phyloP scores from a whole-genome alignment of 352 stramenopile species.

The Phytophthora macrochlamydospora region DNA sequence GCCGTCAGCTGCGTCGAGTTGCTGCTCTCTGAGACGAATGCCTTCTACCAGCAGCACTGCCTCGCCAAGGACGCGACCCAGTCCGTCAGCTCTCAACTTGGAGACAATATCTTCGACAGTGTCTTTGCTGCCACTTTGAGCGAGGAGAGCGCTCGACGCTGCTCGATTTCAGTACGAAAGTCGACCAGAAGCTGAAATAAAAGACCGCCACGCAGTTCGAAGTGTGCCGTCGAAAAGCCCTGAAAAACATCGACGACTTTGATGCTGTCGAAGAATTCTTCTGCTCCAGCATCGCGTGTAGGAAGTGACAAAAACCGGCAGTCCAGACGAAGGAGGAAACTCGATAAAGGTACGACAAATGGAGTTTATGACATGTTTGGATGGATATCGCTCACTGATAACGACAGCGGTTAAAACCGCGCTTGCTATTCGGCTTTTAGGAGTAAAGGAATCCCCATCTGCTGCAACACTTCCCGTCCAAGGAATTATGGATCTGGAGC shows the following conservation, averaged over 20 bases:
- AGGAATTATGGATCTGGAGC: background rate
- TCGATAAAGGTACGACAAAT: slow-evolving; percentile 14
- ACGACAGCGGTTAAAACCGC: background rate
- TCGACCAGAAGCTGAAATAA: slow-evolving; percentile 25
- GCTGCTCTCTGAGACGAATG: slow-evolving; percentile 64
- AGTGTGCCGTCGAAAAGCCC: slow-evolving; percentile 44
- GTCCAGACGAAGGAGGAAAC: slow-evolving; percentile 11
- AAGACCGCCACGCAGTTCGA: slow-evolving; percentile 56
- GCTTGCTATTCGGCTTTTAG: slow-evolving; percentile 1
- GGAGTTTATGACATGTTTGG: background rate
- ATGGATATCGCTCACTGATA: background rate
- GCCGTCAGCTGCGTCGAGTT: slow-evolving; percentile 53
- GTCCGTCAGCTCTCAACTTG: slow-evolving; percentile 28
- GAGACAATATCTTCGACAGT: slow-evolving; percentile 45
- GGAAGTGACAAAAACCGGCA: slow-evolving; percentile 21
- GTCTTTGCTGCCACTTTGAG: slow-evolving; percentile 36
- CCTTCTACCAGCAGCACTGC: slow-evolving; percentile 47
- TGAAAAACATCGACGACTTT: slow-evolving; percentile 18
- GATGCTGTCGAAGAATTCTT: slow-evolving; percentile 3
- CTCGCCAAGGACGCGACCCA: slow-evolving; percentile 29
- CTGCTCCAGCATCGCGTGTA: slow-evolving; percentile 13
- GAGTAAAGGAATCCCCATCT: background rate
- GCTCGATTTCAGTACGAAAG: slow-evolving; percentile 32
- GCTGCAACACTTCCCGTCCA: slow-evolving; percentile 8
- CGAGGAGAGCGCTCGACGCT: slow-evolving; percentile 22